Base-by-base conservation (phyloP, 345 rosid genomes). In the Hirschfeldia incana region DNA sequence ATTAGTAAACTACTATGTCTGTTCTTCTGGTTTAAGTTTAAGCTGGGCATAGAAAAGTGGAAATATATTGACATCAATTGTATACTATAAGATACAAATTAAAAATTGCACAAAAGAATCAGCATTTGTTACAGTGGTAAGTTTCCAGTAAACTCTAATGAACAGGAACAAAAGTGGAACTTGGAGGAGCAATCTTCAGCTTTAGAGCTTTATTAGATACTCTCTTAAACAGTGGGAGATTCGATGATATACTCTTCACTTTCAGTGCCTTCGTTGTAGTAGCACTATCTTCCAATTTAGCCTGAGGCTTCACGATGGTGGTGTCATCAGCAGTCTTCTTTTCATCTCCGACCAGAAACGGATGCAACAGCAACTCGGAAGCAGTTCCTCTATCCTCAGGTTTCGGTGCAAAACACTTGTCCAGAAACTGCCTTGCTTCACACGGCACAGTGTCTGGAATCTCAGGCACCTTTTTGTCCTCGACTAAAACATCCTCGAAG, bases 311-410 rank as follows among this genome's bases (percentile, higher is more conserved):
- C 3, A 61, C 72, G 27, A 73, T 27, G 26, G 8, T 8, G 26
- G 8, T 8, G 7, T 0, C 9, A 33, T 3, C 59, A 66, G 2
- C 34, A 16, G 1, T 15, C 26, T 53, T 61, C 72, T 3, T 2
- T 9, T 39, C 78, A 26, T 65, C 78, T 13, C 51, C 29, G 66
- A 0, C 27, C 70, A 79, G 57, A 53, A 79, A 79, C 69, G 75
- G 71, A 69, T 79, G 83, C 51, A 32, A 10, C 78, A 79, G 37
- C 66, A 79, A 53, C 29, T 74, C 37, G 4, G 67, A 79, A 30
- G 83, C 83, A 1, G 28, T 69, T 69, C 83, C 78, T 42, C 83
- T 74, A 1, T 62, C 75, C 0, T 49, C 3, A 33, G 67, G 71
- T 0, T 69, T 79, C 10, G 39, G 30, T 17, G 78, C 67, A 28